Evolutionary conservation across 352 stramenopile species (phyloP).

Genomic region (Pythium brachiatum): DNA sequence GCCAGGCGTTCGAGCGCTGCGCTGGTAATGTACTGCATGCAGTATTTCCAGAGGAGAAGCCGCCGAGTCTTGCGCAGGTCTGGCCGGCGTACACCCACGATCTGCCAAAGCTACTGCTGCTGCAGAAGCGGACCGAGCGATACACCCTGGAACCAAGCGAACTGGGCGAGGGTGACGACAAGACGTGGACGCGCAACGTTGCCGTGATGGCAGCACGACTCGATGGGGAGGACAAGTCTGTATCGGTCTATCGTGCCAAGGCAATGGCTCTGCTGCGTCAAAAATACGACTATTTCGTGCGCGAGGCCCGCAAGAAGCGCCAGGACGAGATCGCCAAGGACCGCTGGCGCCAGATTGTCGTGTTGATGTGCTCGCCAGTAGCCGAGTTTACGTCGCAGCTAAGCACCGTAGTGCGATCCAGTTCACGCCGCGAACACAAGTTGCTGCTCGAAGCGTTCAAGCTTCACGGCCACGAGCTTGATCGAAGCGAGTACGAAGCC

Average conservation of each 20-base stretch:
- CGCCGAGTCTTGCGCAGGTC: conserved; percentile 27
- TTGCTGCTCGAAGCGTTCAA: conserved; percentile 52
- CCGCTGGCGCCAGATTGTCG: conserved; percentile 31
- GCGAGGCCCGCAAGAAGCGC: conserved; percentile 36
- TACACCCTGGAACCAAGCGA: conserved; percentile 28
- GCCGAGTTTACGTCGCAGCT: conserved; percentile 27
- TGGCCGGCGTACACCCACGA: conserved; percentile 47
- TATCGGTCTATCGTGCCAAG: conserved; percentile 21
- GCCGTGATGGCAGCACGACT: conserved; percentile 25
- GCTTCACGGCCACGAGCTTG: conserved; percentile 28
- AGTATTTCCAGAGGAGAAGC: conserved; percentile 1
- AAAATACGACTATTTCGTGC: conserved; percentile 51
- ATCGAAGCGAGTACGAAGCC: conserved; percentile 33
- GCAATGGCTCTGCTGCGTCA: conserved; percentile 49
- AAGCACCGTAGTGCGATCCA: conserved; percentile 18
- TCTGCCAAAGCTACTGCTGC: conserved; percentile 52
- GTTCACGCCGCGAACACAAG: conserved; percentile 40
- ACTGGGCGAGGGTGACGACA: not conserved
- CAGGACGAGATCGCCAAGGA: conserved; percentile 35
- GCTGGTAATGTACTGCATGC: conserved; percentile 17
- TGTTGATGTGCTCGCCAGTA: conserved; percentile 15
- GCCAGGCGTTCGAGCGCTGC: conserved; percentile 2
- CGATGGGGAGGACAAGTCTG: not conserved
- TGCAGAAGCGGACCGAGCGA: conserved; percentile 55
- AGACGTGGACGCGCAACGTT: conserved; percentile 33